These are phyloP conservation scores for Cyberlindnera maclurae DNA, from an alignment of 805 yeast species.

Conservation along the genomic window DNA sequence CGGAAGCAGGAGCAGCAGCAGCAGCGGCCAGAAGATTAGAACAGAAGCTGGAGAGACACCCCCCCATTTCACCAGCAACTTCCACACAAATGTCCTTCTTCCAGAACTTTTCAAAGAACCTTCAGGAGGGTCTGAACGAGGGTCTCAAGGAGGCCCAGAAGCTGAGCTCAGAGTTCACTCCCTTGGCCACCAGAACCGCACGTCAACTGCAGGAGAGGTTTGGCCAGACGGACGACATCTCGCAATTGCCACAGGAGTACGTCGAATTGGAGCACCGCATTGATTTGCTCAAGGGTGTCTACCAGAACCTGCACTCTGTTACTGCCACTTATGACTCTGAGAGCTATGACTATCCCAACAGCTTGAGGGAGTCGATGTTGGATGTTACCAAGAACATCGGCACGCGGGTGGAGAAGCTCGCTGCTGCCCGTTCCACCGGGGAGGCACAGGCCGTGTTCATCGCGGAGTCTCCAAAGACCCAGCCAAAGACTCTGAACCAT, in stretches of 20 bases:
- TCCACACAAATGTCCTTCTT: constrained; percentile 25
- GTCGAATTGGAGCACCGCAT: constrained; percentile 64
- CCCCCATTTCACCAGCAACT: too few relatives aligned
- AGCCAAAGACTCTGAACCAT: constrained; percentile 77
- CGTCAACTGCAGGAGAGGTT: constrained; percentile 72
- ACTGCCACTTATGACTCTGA: constrained; percentile 59
- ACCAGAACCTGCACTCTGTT: constrained; percentile 47
- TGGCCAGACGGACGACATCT: constrained; percentile 75
- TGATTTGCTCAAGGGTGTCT: constrained; percentile 65
- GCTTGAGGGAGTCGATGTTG: constrained; percentile 62
- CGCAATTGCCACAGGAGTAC: constrained; percentile 80
- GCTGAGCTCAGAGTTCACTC: constrained; percentile 51
- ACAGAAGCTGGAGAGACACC: too few relatives aligned
- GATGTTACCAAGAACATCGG: constrained; percentile 64
- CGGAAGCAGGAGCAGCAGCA: not conserved
- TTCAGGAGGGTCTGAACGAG: constrained; percentile 22
- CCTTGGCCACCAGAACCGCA: constrained; percentile 74
- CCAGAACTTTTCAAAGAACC: constrained; percentile 25
- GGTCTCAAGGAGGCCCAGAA: constrained; percentile 36
- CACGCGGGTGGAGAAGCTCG: constrained; percentile 55
- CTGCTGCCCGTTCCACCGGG: constrained; percentile 68
- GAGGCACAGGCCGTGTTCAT: constrained; percentile 71
- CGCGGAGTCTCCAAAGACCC: constrained; percentile 40
- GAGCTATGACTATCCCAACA: constrained; percentile 78
- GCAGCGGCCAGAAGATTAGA: too few relatives aligned